Conservation (phyloP, 371 early-diverging fungal genomes). For the Lichtheimia hyalospora region DNA sequence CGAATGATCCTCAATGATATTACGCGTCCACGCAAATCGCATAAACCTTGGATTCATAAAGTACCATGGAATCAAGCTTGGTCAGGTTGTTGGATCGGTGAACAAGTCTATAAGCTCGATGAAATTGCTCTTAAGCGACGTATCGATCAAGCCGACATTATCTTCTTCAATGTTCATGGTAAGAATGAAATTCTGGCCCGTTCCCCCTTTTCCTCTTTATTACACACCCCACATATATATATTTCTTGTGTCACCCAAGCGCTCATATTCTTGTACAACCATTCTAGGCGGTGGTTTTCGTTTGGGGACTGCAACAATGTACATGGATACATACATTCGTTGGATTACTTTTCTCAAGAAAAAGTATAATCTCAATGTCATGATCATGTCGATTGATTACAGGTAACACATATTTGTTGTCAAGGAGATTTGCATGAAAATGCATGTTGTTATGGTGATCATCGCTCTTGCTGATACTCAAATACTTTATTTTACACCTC, state of each 20-base stretch:
- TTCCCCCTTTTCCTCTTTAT: slow-evolving; percentile 4
- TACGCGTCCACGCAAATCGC: slow-evolving; percentile 32
- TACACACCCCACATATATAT: neutral
- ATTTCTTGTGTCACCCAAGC: neutral
- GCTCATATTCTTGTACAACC: slow-evolving; percentile 2
- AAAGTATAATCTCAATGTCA: slow-evolving; percentile 29
- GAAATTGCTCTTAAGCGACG: slow-evolving; percentile 19
- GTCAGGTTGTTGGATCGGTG: slow-evolving; percentile 49
- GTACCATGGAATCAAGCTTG: slow-evolving; percentile 34
- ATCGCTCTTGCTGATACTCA: too few species aligned
- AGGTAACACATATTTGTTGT: slow-evolving; percentile 10
- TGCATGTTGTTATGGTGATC: too few species aligned
- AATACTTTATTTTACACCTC: slow-evolving; percentile 1
- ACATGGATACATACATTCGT: slow-evolving; percentile 40
- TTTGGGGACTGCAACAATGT: slow-evolving; percentile 31
- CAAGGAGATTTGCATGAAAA: neutral
- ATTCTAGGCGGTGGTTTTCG: slow-evolving; percentile 39
- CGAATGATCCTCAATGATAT: slow-evolving; percentile 39
- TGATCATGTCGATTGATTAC: slow-evolving; percentile 48
- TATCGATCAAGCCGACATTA: slow-evolving; percentile 32
- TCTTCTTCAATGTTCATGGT: slow-evolving; percentile 48
- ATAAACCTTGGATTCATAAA: slow-evolving; percentile 46
- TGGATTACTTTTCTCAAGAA: slow-evolving; percentile 41
- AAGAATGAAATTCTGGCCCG: neutral
- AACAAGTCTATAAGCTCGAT: slow-evolving; percentile 25